Base-by-base conservation (phyloP, 1,284 basidiomycete species). In the Naganishia liquefaciens region DNA sequence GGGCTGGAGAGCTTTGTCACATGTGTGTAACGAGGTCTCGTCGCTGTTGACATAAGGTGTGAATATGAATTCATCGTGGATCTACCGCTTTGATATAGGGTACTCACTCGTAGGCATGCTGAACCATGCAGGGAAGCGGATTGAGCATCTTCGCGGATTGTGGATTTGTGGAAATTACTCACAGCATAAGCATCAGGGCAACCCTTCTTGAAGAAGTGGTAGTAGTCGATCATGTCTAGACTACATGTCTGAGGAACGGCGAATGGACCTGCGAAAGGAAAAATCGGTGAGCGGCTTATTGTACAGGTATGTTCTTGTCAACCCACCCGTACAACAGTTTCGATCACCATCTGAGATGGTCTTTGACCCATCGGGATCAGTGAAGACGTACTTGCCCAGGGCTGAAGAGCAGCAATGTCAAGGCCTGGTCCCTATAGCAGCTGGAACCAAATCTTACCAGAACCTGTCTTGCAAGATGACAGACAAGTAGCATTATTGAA, bases 171-270 rank as follows among this genome's bases (percentile, higher is more conserved):
- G 21, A n/a, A 57, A n/a, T 2, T 2, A 68, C 73, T 69, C 62
- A 73, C 73, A 15, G 72, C 74, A 68, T 75, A 75, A 19, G 69
- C 65, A 13, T 54, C 67, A 2, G 54, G 54, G 52, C 74, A 76
- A 30, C 63, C 65, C 46, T 71, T 67, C 64, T 76, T 76, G 71
- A 72, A 75, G 19, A 73, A 30, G 55, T 68, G 25, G 60, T 75
- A 75, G 42, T 70, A 75, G 63, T 74, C 73, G 11, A 73, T 68
- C 23, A 72, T 72, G 42, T 71, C 72, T 17, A 62, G 51, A 4
- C 51, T 51, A 52, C 73, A 75, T 13, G 70, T 55, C n/a, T 44
- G 55, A 3, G 70, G 61, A 60, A 71, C 58, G 40, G 57, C 52
- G 61, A 72, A 74, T 5, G 63, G 69, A 21, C 72, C 73, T 72